Percentiles rank a stretch among this genome's conserved stretches.
These are phyloP conservation scores for Fusarium luffae DNA, from an alignment of 2,329 filamentous ascomycete genomes.

Conservation along the genomic window DNA sequence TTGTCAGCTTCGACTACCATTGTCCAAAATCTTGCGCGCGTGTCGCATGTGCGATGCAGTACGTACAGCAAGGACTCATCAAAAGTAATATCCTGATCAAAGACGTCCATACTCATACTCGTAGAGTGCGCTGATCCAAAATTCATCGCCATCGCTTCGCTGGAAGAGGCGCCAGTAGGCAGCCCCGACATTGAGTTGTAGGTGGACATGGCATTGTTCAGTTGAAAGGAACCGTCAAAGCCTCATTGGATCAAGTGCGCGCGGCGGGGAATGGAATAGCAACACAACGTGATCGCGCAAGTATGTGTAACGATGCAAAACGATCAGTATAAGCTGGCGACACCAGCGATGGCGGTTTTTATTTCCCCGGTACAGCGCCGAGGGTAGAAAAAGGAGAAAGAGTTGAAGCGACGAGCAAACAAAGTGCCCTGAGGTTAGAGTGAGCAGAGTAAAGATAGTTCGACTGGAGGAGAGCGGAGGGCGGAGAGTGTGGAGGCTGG, in stretches of 20 bases:
- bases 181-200: conserved; percentile 68
- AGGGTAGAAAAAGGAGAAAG: conserved; percentile 3
- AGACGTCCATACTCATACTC: conserved; percentile 60
- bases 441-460: conserved; percentile 22
- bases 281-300: conserved; percentile 33
- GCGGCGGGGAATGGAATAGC: conserved; percentile 36
- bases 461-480: conserved; percentile 31
- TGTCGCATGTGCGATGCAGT: conserved; percentile 20
- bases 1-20: conserved; percentile 27
- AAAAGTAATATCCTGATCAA: conserved; percentile 64
- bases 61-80: conserved; percentile 67
- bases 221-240: conserved; percentile 47
- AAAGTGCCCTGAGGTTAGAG: conserved; percentile 7
- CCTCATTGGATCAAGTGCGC: conserved; percentile 42
- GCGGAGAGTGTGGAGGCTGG: conserved; percentile 33
- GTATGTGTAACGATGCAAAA: conserved; percentile 26
- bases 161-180: conserved; percentile 56
- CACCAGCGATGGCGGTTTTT: conserved; percentile 7
- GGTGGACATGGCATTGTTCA: conserved; percentile 65
- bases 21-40: conserved; percentile 18
- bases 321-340: conserved; percentile 4
- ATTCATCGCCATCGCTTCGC: conserved; percentile 61
- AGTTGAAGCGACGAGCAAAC: conserved; percentile 27
- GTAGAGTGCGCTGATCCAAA: conserved; percentile 50
- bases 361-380: conserved; percentile 15